Evolutionary conservation across 2,329 filamentous ascomycete genomes (phyloP).

Genomic region (Lachnellula suecica): DNA sequence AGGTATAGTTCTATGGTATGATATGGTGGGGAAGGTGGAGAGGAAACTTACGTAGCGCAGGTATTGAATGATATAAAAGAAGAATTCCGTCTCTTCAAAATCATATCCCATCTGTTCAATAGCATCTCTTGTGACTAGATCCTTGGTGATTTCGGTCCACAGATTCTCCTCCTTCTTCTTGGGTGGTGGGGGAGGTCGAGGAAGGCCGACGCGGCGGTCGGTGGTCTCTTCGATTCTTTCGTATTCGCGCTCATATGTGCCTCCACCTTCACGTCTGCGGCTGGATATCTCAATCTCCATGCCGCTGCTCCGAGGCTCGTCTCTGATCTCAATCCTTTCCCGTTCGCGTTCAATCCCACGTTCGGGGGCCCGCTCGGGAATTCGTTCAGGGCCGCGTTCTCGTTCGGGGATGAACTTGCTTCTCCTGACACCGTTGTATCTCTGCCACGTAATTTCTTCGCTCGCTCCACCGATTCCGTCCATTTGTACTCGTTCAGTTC

Average conservation of each 20-base stretch:
- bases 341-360: constrained; percentile 9
- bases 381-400: constrained; percentile 38
- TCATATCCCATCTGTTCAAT: constrained; percentile 82
- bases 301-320: constrained; percentile 21
- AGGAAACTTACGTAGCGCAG: constrained; percentile 72
- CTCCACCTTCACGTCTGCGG: constrained; percentile 11
- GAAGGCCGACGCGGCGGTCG: constrained; percentile 45
- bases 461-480: constrained; percentile 73
- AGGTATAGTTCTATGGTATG: constrained; percentile 19
- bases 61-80: constrained; percentile 93
- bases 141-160: constrained; percentile 98
- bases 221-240: constrained; percentile 52
- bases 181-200: constrained; percentile 23
- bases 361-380: neutral
- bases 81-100: constrained; percentile 85
- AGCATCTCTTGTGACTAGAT: constrained; percentile 82
- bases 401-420: constrained; percentile 73
- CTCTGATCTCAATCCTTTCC: constrained; percentile 23
- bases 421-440: constrained; percentile 74
- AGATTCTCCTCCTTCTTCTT: constrained; percentile 54
- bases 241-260: constrained; percentile 32
- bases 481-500: constrained; percentile 79
- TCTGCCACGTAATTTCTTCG: constrained; percentile 76
- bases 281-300: constrained; percentile 30
- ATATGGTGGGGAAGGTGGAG: too few relatives aligned